Base-by-base conservation (phyloP, 495 filamentous ascomycete genomes). In the Penicillium pulvis region DNA sequence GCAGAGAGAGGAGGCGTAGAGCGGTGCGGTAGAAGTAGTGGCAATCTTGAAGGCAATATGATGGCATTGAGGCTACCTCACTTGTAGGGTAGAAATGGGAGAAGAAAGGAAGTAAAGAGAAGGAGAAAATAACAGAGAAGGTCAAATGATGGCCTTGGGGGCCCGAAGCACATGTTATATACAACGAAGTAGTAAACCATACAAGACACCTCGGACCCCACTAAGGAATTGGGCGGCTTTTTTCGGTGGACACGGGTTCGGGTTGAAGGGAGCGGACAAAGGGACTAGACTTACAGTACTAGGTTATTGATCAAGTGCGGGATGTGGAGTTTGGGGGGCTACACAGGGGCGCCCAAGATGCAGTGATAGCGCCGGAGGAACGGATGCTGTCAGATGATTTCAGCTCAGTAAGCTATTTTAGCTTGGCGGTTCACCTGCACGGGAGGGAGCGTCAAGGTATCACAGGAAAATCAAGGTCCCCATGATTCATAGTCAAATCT, bases 1-100 rank as follows among this genome's bases (percentile, higher is more conserved):
- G 79, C 56, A 95, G 87, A 59, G 88, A 92, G 41, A 93, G 78
- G 71, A 92, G 85, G 79, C 87, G 89, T 73, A 94, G 75, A 63
- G 90, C 88, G 67, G 85, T 93, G 80, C 89, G 89, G 80, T 90
- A 92, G 81, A 95, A 95, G 73, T 93, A 94, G 71, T 94, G 91
- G 69, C 90, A 95, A 71, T 95, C 89, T 81, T 94, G 89, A 48
- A 89, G 79, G 72, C 78, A 95, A 72, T 92, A 94, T 59, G 82
- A 75, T 77, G 90, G 90, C 90, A 93, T 94, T 66, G 71, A 68
- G 59, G 58, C 66, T 71, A 72, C 59, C 61, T 65, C 69, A 71
- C 69, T 57, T 61, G 53, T 36, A 55, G 31, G 51, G 44, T 10
- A 44, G 43, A 36, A 47, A 20, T 43, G 49, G 26, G 8, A n/a